phyloP scores from a whole-genome alignment of 305 asterid genomes.

The Lippia alba region DNA sequence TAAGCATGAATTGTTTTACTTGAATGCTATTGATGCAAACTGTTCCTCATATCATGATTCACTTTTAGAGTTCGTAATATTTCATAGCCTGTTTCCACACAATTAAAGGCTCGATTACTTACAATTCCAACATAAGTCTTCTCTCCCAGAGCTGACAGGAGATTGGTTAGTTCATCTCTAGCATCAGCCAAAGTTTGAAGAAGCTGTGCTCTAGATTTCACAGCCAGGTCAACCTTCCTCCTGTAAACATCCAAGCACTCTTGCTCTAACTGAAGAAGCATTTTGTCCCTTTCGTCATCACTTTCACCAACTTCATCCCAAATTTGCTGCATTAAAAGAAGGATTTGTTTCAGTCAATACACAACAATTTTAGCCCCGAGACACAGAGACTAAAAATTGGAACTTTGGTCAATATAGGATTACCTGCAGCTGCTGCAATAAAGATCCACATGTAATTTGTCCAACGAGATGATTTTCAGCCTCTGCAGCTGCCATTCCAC shows the following conservation, averaged over 20 bases:
- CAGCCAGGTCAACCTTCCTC: slow-evolving; percentile 94
- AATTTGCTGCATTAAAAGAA: slow-evolving; percentile 68
- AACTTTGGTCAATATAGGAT: slow-evolving; percentile 30
- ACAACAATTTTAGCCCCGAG: slow-evolving; percentile 19
- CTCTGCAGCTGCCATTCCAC: slow-evolving; percentile 72
- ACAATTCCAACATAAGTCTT: slow-evolving; percentile 80
- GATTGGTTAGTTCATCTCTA: slow-evolving; percentile 85
- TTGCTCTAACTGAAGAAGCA: slow-evolving; percentile 96
- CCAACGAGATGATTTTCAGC: slow-evolving; percentile 61
- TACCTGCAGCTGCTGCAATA: slow-evolving; percentile 91
- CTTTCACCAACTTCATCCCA: slow-evolving; percentile 99
- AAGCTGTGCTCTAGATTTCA: slow-evolving; percentile 79
- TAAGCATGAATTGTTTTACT: background rate
- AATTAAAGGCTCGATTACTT: slow-evolving; percentile 42
- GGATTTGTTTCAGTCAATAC: slow-evolving; percentile 26
- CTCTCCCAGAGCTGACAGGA: slow-evolving; percentile 91
- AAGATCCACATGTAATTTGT: slow-evolving; percentile 77
- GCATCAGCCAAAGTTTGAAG: slow-evolving; percentile 93
- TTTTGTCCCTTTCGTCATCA: slow-evolving; percentile 91
- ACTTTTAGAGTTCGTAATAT: slow-evolving; percentile 17
- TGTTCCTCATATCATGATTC: slow-evolving; percentile 11
- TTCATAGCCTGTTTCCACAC: slow-evolving; percentile 10
- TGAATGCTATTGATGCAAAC: background rate
- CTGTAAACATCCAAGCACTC: slow-evolving; percentile 96
- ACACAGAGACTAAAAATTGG: slow-evolving; percentile 4